A percentile compares a stretch with the other conserved stretches of the same genome.
These are phyloP conservation scores for Raphidocelis subcapitata DNA, from an alignment of 139 green algal species.

Conservation along the genomic window DNA sequence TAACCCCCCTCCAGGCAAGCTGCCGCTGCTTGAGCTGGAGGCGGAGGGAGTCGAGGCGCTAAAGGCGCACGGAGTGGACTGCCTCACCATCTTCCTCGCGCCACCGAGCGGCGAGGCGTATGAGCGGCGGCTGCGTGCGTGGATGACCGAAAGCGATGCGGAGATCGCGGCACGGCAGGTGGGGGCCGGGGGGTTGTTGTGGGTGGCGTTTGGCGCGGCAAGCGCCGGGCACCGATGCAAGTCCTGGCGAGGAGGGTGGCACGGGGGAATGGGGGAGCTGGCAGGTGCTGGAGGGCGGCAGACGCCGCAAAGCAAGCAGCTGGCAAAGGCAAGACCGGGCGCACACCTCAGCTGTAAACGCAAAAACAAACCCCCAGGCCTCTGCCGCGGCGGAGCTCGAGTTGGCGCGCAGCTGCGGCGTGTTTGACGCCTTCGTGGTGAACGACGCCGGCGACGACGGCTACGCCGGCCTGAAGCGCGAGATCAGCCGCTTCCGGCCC, in stretches of 20 bases:
- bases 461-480: slow-evolving; percentile 41
- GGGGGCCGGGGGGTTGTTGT: too few species aligned
- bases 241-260: too few species aligned
- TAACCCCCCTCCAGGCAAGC: slow-evolving; percentile 36
- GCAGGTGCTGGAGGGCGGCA: too few species aligned
- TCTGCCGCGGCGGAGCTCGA: slow-evolving; percentile 23
- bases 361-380: background rate
- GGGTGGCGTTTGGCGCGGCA: too few species aligned
- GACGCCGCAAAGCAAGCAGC: too few species aligned
- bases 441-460: slow-evolving; percentile 43
- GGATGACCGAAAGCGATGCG: slow-evolving; percentile 50
- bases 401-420: background rate
- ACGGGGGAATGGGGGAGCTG: too few species aligned
- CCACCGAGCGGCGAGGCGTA: slow-evolving; percentile 47
- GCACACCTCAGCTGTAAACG: too few species aligned
- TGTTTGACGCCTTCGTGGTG: slow-evolving; percentile 39
- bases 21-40: slow-evolving; percentile 63
- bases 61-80: slow-evolving; percentile 49
- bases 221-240: too few species aligned
- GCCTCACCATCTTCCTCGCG: slow-evolving; percentile 64
- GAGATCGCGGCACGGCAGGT: slow-evolving; percentile 42
- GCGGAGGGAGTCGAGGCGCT: slow-evolving; percentile 41
- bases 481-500: slow-evolving; percentile 51
- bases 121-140: slow-evolving; percentile 36
- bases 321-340: too few species aligned